Conservation (phyloP, 2,329 filamentous ascomycete genomes). For the Neonectria ditissima region DNA sequence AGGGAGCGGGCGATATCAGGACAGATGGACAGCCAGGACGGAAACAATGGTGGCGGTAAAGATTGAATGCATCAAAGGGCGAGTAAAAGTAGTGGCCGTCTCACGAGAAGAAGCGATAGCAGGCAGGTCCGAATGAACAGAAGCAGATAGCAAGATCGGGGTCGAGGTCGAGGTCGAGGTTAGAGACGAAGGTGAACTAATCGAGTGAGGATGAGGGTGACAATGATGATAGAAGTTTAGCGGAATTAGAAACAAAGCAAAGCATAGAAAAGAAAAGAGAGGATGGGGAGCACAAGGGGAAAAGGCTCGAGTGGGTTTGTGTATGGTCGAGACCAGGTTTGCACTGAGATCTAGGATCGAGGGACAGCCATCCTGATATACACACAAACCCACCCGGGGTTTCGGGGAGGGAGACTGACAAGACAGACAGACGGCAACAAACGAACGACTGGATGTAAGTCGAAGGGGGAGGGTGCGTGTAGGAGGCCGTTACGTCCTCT, state of each 20-base stretch:
- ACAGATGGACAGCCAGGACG: background rate
- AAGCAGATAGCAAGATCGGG: background rate
- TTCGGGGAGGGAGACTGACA: background rate
- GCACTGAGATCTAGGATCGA: background rate
- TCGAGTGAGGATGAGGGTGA: background rate
- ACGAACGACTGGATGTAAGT: background rate
- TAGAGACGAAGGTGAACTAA: background rate
- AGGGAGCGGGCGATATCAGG: background rate
- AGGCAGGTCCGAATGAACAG: background rate
- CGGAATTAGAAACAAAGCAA: background rate
- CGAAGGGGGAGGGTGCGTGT: background rate
- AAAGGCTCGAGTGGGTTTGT: background rate
- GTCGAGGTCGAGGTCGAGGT: too few relatives aligned
- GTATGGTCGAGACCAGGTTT: background rate
- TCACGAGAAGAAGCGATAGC: background rate
- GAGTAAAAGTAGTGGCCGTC: background rate
- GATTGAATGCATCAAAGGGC: conserved; percentile 22
- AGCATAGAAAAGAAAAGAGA: background rate
- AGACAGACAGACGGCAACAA: too few relatives aligned
- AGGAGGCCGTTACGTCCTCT: background rate
- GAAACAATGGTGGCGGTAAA: conserved; percentile 9
- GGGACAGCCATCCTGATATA: background rate
- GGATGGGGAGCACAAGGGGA: background rate
- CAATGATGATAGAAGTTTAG: background rate
- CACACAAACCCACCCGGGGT: background rate